Conservation (phyloP, 768 basidiomycete genomes). For the Pleurotus giganteus region DNA sequence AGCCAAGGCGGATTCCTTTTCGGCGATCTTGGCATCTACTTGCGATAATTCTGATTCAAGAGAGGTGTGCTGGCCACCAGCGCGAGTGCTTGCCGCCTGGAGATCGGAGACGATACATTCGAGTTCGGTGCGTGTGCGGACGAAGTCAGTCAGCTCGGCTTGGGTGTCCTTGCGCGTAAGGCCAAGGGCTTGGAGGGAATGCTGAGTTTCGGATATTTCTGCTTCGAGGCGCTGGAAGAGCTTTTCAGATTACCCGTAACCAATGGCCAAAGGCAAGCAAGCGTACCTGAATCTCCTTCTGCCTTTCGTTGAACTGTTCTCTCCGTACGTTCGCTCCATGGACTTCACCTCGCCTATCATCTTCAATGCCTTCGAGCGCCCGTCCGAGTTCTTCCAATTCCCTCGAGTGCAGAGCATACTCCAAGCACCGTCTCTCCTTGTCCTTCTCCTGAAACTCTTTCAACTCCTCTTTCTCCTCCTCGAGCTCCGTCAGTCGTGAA, state of each 20-base stretch:
- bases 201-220: slow-evolving; percentile 66
- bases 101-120: slow-evolving; percentile 83
- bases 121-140: slow-evolving; percentile 81
- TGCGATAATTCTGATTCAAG: slow-evolving; percentile 63
- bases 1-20: slow-evolving; percentile 62
- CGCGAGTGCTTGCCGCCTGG: slow-evolving; percentile 58
- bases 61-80: slow-evolving; percentile 60
- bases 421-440: slow-evolving; percentile 89
- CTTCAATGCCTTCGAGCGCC: slow-evolving; percentile 81
- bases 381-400: slow-evolving; percentile 89
- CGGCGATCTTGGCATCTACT: slow-evolving; percentile 57
- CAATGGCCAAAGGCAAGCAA: slow-evolving; percentile 1
- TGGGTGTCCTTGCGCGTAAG: slow-evolving; percentile 75
- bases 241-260: too few relatives aligned
- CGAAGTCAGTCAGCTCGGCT: slow-evolving; percentile 81
- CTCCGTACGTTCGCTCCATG: slow-evolving; percentile 81
- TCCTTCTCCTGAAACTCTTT: slow-evolving; percentile 97
- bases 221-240: slow-evolving; percentile 73
- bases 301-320: slow-evolving; percentile 78
- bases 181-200: slow-evolving; percentile 65
- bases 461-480: slow-evolving; percentile 97
- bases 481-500: slow-evolving; percentile 83
- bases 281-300: slow-evolving; percentile 80
- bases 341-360: slow-evolving; percentile 78
- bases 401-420: slow-evolving; percentile 90